These are phyloP conservation scores for Heterobasidion parviporum DNA, from an alignment of 1,284 basidiomycete genomes.

Conservation along the genomic window DNA sequence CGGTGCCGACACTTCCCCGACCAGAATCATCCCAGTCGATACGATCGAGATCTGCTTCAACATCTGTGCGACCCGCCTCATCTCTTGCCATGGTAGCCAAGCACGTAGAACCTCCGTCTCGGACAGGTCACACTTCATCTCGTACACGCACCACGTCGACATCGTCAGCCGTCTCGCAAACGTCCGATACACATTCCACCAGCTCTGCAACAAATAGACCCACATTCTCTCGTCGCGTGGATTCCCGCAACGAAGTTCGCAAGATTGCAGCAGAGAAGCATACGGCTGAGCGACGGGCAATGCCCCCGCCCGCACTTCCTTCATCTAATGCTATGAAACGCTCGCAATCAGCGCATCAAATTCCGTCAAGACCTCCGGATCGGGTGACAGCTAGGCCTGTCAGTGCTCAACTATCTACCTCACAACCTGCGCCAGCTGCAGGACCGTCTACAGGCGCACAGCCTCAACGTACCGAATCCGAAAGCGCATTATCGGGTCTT, in stretches of 20 bases:
- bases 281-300: neutral
- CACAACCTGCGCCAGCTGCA: neutral
- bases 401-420: neutral
- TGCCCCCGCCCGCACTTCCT: neutral
- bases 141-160: neutral
- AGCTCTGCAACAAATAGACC: neutral
- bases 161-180: neutral
- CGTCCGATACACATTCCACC: neutral
- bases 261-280: neutral
- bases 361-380: neutral
- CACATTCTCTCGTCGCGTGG: neutral
- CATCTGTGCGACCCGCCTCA: neutral
- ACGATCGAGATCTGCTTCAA: constrained; percentile 8
- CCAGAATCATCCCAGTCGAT: constrained; percentile 21
- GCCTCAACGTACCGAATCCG: neutral
- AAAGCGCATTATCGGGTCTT: neutral
- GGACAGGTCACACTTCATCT: neutral
- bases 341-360: neutral
- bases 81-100: neutral
- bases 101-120: neutral
- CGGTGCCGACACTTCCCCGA: constrained; percentile 17
- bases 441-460: neutral
- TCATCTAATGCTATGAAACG: neutral
- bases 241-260: neutral
- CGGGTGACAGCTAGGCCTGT: neutral